These are phyloP conservation scores for Geotrichum aggregatum DNA, from an alignment of 1,139 yeast species.

Conservation along the genomic window DNA sequence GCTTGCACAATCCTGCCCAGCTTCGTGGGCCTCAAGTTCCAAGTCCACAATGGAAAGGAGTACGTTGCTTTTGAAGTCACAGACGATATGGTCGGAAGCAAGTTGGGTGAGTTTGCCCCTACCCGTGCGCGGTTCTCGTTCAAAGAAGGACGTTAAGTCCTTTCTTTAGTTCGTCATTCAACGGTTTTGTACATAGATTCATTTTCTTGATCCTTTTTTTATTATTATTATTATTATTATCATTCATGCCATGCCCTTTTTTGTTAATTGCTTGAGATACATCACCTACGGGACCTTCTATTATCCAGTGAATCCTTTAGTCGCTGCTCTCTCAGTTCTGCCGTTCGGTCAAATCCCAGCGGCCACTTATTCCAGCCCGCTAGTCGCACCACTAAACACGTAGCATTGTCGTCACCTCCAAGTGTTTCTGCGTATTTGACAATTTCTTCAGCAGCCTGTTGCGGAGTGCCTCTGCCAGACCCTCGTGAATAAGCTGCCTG, in stretches of 20 bases:
- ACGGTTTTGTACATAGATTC: constrained; percentile 2
- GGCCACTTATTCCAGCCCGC: constrained; percentile 97
- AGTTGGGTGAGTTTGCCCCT: constrained; percentile 91
- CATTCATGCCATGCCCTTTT: neutral
- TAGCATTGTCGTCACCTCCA: constrained; percentile 93
- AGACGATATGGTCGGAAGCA: constrained; percentile 97
- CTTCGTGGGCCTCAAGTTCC: constrained; percentile 89
- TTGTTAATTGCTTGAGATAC: neutral
- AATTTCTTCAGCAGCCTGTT: constrained; percentile 78
- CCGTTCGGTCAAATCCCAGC: constrained; percentile 66
- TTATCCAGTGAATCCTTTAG: constrained; percentile 47
- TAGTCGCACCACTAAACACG: constrained; percentile 74
- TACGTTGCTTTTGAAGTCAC: constrained; percentile 82
- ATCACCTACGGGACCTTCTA: constrained; percentile 17
- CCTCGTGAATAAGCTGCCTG: constrained; percentile 66
- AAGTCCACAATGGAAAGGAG: constrained; percentile 93
- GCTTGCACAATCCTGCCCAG: constrained; percentile 91
- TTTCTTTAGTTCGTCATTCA: neutral
- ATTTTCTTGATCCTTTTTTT: neutral
- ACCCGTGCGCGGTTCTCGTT: constrained; percentile 84
- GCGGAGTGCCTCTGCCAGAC: constrained; percentile 71
- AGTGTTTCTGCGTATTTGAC: constrained; percentile 77
- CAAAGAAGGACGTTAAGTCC: constrained; percentile 48
- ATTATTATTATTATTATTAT: no score
- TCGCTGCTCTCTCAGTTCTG: constrained; percentile 69